Conservation (phyloP, 768 basidiomycete species). For the Tricholoma furcatifolium region DNA sequence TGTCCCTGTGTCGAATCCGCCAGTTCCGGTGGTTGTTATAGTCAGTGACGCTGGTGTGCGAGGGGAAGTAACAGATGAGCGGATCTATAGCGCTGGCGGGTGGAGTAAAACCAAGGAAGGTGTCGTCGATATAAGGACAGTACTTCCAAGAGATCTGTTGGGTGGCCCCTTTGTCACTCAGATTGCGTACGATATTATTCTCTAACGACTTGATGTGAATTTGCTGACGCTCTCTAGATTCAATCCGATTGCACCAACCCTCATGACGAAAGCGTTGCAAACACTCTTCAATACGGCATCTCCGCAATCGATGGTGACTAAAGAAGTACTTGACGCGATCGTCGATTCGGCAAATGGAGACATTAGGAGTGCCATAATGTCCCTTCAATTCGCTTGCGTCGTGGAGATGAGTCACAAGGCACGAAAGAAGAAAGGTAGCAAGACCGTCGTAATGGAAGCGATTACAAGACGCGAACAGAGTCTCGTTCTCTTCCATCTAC, state of each 20-base stretch:
- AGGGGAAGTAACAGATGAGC: constrained; percentile 60
- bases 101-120: constrained; percentile 46
- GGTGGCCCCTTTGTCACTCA: constrained; percentile 76
- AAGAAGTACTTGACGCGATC: constrained; percentile 71
- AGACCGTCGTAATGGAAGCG: constrained; percentile 56
- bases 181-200: constrained; percentile 51
- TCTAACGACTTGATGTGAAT: background rate
- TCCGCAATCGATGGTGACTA: constrained; percentile 42
- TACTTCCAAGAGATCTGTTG: constrained; percentile 68
- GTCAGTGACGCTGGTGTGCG: constrained; percentile 81
- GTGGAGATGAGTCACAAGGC: constrained; percentile 32
- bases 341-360: constrained; percentile 86
- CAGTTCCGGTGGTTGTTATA: constrained; percentile 76
- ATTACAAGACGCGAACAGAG: constrained; percentile 84
- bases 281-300: constrained; percentile 40
- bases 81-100: constrained; percentile 36
- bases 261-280: constrained; percentile 78
- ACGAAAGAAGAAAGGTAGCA: constrained; percentile 33
- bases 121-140: constrained; percentile 66
- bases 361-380: constrained; percentile 91
- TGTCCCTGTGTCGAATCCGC: constrained; percentile 28
- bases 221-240: constrained; percentile 51
- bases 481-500: constrained; percentile 84
- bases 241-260: constrained; percentile 87
- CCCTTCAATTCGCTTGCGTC: constrained; percentile 81